phyloP scores from a whole-genome alignment of 139 green algal species.

The Dunaliella primolecta region DNA sequence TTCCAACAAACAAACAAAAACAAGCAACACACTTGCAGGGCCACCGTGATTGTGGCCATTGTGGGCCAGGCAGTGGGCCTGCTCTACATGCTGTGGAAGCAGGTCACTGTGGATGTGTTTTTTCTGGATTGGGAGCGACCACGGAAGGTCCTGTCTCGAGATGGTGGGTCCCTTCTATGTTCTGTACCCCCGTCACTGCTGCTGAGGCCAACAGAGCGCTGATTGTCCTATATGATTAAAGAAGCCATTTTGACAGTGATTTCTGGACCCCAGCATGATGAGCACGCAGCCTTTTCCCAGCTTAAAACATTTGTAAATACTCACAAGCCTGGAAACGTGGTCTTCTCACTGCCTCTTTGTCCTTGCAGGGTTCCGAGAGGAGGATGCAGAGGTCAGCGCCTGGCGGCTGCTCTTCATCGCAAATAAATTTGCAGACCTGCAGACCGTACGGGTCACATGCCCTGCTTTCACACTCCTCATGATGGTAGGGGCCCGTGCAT shows the following conservation, averaged over 20 bases:
- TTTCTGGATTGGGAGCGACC: constrained; percentile 73
- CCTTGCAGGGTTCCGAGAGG: constrained; percentile 34
- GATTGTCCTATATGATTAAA: no score
- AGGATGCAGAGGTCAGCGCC: constrained; percentile 43
- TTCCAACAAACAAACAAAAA: no score
- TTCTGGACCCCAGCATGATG: no score
- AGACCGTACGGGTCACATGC: constrained; percentile 14
- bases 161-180: constrained; percentile 27
- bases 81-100: constrained; percentile 36
- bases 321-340: no score
- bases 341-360: no score
- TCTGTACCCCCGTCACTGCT: no score
- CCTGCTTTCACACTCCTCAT: constrained; percentile 52
- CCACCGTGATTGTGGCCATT: constrained; percentile 52
- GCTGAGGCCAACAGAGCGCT: no score
- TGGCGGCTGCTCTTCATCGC: constrained; percentile 61
- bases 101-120: constrained; percentile 50
- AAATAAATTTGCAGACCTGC: constrained; percentile 41
- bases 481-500: constrained; percentile 25
- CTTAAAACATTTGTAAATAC: no score
- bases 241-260: no score
- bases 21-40: no score
- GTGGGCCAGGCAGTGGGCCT: constrained; percentile 49
- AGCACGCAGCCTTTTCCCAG: no score
- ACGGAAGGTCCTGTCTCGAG: constrained; percentile 42